phyloP scores from a whole-genome alignment of 2,329 filamentous ascomycete genomes.

The Cercospora beticola region DNA sequence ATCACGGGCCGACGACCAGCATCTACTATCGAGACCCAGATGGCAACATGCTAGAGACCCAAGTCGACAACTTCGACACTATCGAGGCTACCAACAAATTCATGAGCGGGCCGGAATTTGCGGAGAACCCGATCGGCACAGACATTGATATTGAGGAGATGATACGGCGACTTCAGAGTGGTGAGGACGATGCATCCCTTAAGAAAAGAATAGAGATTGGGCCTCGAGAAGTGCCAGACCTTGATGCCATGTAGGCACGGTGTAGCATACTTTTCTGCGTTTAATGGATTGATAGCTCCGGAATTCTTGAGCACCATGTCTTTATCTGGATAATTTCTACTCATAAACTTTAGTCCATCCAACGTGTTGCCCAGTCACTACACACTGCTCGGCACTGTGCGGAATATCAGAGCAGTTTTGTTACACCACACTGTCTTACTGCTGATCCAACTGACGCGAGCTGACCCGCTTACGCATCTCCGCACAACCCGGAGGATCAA shows the following conservation, averaged over 20 bases:
- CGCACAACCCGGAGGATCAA: not conserved
- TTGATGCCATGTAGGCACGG: not conserved
- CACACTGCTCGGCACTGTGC: too few relatives aligned
- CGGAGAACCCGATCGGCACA: slow-evolving; percentile 46
- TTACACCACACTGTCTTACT: not conserved
- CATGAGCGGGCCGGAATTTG: slow-evolving; percentile 42
- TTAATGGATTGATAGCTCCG: not conserved
- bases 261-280: too few relatives aligned
- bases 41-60: slow-evolving; percentile 27
- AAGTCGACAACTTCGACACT: slow-evolving; percentile 30
- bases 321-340: not conserved
- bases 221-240: not conserved
- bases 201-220: not conserved
- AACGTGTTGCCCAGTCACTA: not conserved
- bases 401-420: too few relatives aligned
- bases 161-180: not conserved
- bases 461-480: not conserved
- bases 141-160: slow-evolving; percentile 49
- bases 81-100: slow-evolving; percentile 41
- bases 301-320: not conserved
- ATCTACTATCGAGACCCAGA: slow-evolving; percentile 33
- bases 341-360: not conserved
- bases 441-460: not conserved
- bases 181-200: not conserved
- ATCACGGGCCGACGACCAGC: slow-evolving; percentile 29